These are phyloP conservation scores for Salinomyces thailandicus DNA, from an alignment of 2,329 filamentous ascomycete genomes.

Conservation along the genomic window DNA sequence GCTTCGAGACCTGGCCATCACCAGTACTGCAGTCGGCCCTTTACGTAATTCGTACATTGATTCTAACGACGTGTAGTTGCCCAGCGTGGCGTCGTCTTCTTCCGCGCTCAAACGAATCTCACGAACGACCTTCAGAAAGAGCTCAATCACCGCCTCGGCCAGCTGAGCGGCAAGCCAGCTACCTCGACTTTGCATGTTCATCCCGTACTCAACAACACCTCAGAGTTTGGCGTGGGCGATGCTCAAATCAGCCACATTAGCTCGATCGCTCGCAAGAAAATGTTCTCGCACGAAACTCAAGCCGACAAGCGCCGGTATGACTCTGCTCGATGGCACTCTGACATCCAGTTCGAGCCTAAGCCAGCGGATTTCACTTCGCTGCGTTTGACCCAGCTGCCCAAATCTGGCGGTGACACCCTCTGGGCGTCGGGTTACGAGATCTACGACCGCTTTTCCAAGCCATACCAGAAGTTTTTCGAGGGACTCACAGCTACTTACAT, in stretches of 20 bases:
- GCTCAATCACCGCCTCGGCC: conserved; percentile 49
- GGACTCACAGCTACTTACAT: conserved; percentile 39
- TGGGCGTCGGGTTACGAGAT: conserved; percentile 45
- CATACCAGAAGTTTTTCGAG: conserved; percentile 50
- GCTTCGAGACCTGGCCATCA: conserved; percentile 41
- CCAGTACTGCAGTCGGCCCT: conserved; percentile 36
- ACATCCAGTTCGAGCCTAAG: conserved; percentile 32
- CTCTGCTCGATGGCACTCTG: conserved; percentile 40
- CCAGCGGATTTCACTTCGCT: conserved; percentile 33
- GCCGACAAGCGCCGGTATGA: conserved; percentile 8
- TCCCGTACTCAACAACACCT: conserved; percentile 41
- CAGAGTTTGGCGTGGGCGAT: conserved; percentile 29
- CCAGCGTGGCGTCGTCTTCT: conserved; percentile 59
- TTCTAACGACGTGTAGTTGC: conserved; percentile 41
- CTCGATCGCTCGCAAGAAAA: conserved; percentile 25
- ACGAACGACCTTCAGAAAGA: conserved; percentile 55
- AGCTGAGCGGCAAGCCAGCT: conserved; percentile 48
- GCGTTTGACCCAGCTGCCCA: conserved; percentile 27
- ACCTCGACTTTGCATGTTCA: conserved; percentile 52
- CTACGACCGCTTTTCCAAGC: conserved; percentile 45
- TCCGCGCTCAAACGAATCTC: conserved; percentile 52
- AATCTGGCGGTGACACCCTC: conserved; percentile 31
- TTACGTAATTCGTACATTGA: no score
- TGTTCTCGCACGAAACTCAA: conserved; percentile 12
- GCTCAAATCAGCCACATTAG: conserved; percentile 32